Conservation (phyloP, 2,329 filamentous ascomycete species). For the Claviceps maximensis region DNA sequence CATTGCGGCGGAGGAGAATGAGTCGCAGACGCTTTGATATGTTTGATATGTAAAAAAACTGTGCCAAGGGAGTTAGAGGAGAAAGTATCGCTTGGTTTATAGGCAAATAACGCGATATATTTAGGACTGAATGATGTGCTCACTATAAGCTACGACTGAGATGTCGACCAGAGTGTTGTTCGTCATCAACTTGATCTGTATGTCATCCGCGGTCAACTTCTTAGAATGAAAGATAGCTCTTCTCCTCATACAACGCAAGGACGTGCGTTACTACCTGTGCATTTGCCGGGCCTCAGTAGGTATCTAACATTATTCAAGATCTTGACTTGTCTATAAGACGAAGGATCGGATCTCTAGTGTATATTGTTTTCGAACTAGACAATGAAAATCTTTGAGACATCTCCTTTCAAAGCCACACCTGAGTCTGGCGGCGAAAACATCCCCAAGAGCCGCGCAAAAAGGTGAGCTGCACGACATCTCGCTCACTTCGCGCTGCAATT, state of each 20-base stretch:
- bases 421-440: conserved; percentile 9
- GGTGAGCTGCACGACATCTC: conserved; percentile 7
- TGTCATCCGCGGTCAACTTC: not conserved
- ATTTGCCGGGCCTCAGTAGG: no score
- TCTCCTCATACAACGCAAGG: not conserved
- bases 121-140: not conserved
- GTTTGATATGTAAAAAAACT: conserved; percentile 6
- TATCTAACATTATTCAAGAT: no score
- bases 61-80: not conserved
- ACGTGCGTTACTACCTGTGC: not conserved
- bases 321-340: no score
- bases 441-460: conserved; percentile 9
- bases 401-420: conserved; percentile 5
- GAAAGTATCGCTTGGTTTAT: not conserved
- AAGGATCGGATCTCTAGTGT: no score
- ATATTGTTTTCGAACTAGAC: no score
- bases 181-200: not conserved
- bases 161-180: no score
- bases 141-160: not conserved
- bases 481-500: conserved; percentile 4
- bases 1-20: conserved; percentile 22
- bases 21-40: conserved; percentile 10
- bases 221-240: not conserved
- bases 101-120: not conserved
- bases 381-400: not conserved